These are phyloP conservation scores for Epichloe amarillans DNA, from an alignment of 2,329 filamentous ascomycete species.

Conservation along the genomic window DNA sequence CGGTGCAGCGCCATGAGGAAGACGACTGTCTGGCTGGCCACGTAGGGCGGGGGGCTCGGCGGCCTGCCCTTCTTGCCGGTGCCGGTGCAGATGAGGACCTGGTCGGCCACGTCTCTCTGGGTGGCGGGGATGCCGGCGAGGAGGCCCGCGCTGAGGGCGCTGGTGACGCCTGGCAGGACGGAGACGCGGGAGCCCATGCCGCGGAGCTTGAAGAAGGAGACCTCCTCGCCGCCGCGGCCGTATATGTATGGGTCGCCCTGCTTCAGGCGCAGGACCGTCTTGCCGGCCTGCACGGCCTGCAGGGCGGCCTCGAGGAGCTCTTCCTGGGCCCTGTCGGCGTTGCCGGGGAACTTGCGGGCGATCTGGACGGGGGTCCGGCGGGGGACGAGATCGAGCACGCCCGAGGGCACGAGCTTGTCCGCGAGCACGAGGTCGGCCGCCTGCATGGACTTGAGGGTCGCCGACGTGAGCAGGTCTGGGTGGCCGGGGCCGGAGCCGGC, in stretches of 20 bases:
- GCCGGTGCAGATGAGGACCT: slow-evolving; percentile 91
- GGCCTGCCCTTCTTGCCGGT: slow-evolving; percentile 82
- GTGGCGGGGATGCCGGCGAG: slow-evolving; percentile 83
- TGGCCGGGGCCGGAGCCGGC: slow-evolving; percentile 89
- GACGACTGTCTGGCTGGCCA: slow-evolving; percentile 67
- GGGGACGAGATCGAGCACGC: slow-evolving; percentile 79
- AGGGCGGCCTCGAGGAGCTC: slow-evolving; percentile 74
- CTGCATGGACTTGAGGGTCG: slow-evolving; percentile 64
- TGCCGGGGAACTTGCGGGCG: slow-evolving; percentile 93
- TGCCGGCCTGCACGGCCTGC: slow-evolving; percentile 48
- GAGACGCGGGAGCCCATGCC: slow-evolving; percentile 50
- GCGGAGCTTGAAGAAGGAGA: slow-evolving; percentile 62
- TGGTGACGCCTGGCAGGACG: slow-evolving; percentile 84
- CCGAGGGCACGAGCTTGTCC: slow-evolving; percentile 73
- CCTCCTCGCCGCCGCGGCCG: slow-evolving; percentile 87
- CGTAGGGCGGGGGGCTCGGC: slow-evolving; percentile 69
- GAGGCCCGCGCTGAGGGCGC: slow-evolving; percentile 71
- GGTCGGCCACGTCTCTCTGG: slow-evolving; percentile 79
- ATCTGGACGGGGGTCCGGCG: slow-evolving; percentile 82
- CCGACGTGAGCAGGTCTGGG: slow-evolving; percentile 77
- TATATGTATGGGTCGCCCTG: slow-evolving; percentile 97
- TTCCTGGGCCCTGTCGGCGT: slow-evolving; percentile 84
- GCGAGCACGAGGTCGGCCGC: slow-evolving; percentile 67
- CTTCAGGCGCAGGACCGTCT: slow-evolving; percentile 78
- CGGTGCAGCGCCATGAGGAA: slow-evolving; percentile 94